Conservation (phyloP, 306 rosid species). For the Vicia faba region DNA sequence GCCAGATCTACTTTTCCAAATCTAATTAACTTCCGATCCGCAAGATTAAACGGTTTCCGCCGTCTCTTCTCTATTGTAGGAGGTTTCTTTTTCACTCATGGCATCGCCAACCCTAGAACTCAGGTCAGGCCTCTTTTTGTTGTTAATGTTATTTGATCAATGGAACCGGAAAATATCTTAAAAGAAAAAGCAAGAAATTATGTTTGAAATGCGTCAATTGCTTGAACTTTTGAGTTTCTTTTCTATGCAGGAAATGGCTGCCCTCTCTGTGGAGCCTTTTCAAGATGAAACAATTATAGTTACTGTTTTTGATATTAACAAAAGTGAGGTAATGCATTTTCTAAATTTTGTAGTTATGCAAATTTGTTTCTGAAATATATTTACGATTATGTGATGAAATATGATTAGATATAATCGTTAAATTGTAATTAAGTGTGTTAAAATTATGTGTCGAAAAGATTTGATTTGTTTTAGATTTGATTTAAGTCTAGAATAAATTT, state of each 20-base stretch:
- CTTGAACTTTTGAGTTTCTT: not conserved
- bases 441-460: too few relatives aligned
- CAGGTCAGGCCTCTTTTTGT: constrained; percentile 41
- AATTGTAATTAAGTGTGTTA: too few relatives aligned
- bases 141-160: too few relatives aligned
- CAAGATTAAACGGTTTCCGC: constrained; percentile 76
- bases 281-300: constrained; percentile 65
- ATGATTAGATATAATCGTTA: not conserved
- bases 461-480: too few relatives aligned
- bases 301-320: constrained; percentile 72
- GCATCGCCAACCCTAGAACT: constrained; percentile 73
- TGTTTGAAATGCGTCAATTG: too few relatives aligned
- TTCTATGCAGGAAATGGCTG: constrained; percentile 69
- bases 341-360: not conserved
- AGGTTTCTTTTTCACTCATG: constrained; percentile 66
- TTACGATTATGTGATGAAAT: too few relatives aligned
- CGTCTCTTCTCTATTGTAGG: constrained; percentile 67
- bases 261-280: constrained; percentile 74
- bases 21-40: constrained; percentile 68
- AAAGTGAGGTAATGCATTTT: constrained; percentile 58
- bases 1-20: constrained; percentile 83
- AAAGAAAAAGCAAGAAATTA: too few relatives aligned
- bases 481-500: too few relatives aligned
- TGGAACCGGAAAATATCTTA: not conserved
- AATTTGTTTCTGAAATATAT: too few relatives aligned